phyloP scores from a whole-genome alignment of 352 stramenopile genomes.

The Phytophthora melonis region DNA sequence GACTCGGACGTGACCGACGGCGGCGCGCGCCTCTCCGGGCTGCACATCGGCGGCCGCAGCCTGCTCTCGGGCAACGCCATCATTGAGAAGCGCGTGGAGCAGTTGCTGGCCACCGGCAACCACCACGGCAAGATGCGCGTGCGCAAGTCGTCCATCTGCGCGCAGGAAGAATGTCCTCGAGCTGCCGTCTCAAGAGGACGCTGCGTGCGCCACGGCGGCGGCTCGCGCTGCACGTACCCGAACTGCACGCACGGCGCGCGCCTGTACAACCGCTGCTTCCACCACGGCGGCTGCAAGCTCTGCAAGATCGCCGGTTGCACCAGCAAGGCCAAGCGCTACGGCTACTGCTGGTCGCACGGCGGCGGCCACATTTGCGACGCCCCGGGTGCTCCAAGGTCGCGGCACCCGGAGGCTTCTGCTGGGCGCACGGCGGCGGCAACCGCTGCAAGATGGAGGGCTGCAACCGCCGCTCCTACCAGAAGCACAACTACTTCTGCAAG shows the following conservation, averaged over 20 bases:
- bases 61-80: slow-evolving; percentile 58
- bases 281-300: slow-evolving; percentile 71
- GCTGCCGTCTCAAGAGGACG: slow-evolving; percentile 62
- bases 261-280: slow-evolving; percentile 74
- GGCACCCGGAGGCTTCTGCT: slow-evolving; percentile 73
- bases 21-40: slow-evolving; percentile 37
- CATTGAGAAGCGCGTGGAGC: slow-evolving; percentile 66
- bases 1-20: slow-evolving; percentile 52
- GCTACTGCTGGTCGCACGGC: slow-evolving; percentile 78
- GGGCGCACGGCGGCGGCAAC: slow-evolving; percentile 74
- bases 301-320: slow-evolving; percentile 73
- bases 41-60: slow-evolving; percentile 62
- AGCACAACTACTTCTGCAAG: slow-evolving; percentile 76
- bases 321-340: slow-evolving; percentile 76
- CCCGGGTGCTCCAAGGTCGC: slow-evolving; percentile 70
- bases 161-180: slow-evolving; percentile 57
- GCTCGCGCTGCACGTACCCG: slow-evolving; percentile 64
- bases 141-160: slow-evolving; percentile 70
- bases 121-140: slow-evolving; percentile 80
- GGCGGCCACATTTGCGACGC: slow-evolving; percentile 71
- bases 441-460: slow-evolving; percentile 76
- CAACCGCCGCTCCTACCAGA: slow-evolving; percentile 76
- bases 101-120: slow-evolving; percentile 61
- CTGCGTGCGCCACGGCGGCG: slow-evolving; percentile 64
- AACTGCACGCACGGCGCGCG: slow-evolving; percentile 68